phyloP scores from a whole-genome alignment of 208 protist genomes.

The Endotrypanum monterogeii region DNA sequence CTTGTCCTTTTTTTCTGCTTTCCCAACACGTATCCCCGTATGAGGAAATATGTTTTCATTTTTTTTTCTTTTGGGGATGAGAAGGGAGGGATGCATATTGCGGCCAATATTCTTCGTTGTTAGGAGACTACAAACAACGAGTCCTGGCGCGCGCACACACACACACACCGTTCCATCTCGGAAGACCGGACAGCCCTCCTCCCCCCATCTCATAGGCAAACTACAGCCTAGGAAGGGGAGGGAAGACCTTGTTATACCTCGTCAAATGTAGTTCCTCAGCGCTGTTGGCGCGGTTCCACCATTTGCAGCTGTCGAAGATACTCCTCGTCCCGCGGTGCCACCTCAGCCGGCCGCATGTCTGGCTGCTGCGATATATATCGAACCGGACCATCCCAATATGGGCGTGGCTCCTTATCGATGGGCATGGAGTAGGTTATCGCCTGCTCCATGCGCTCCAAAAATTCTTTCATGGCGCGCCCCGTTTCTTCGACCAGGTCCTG shows the following conservation, averaged over 20 bases:
- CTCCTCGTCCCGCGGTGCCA: constrained; percentile 7
- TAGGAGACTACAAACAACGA: too few species aligned
- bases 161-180: too few species aligned
- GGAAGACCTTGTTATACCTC: neutral
- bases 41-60: too few species aligned
- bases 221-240: neutral
- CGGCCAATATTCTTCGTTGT: too few species aligned
- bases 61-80: too few species aligned
- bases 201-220: neutral
- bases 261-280: neutral
- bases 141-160: too few species aligned
- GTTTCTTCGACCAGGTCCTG: constrained; percentile 42
- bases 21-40: too few species aligned
- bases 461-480: constrained; percentile 31
- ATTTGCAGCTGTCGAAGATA: neutral
- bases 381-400: constrained; percentile 27
- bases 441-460: constrained; percentile 54
- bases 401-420: constrained; percentile 56
- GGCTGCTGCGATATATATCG: constrained; percentile 19
- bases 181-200: neutral
- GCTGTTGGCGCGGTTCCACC: constrained; percentile 1
- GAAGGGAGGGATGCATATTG: too few species aligned
- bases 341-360: constrained; percentile 22
- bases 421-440: constrained; percentile 69
- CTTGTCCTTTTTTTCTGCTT: too few species aligned